phyloP scores from a whole-genome alignment of 768 basidiomycete species.

The Boletus vermiculosoides region DNA sequence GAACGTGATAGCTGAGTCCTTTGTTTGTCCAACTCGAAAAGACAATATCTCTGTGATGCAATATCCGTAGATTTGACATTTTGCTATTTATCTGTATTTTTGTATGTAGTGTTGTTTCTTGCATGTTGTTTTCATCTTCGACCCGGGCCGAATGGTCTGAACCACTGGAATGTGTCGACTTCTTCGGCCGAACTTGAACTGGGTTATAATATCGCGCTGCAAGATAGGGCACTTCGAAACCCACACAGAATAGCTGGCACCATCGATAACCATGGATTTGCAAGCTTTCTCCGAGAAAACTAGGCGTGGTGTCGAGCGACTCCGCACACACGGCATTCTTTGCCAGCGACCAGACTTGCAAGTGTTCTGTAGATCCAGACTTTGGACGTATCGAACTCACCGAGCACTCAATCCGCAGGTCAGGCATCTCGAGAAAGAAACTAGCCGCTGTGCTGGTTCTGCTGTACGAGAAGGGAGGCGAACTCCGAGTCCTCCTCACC shows the following conservation, averaged over 20 bases:
- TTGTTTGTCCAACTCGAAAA: background rate
- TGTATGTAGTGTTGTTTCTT: slow-evolving; percentile 13
- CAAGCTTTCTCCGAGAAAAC: slow-evolving; percentile 17
- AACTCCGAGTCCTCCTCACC: slow-evolving; percentile 76
- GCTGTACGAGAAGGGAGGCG: slow-evolving; percentile 67
- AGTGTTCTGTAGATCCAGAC: slow-evolving; percentile 30
- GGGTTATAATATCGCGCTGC: background rate
- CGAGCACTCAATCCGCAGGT: slow-evolving; percentile 21
- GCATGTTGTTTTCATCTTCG: background rate
- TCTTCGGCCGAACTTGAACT: background rate
- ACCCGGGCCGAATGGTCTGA: background rate
- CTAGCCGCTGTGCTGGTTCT: slow-evolving; percentile 79
- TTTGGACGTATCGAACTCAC: background rate
- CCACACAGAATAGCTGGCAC: background rate
- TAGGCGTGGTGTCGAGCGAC: slow-evolving; percentile 39
- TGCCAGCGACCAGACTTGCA: slow-evolving; percentile 49
- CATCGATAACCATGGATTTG: slow-evolving; percentile 7
- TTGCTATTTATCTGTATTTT: slow-evolving; percentile 28
- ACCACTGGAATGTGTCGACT: background rate
- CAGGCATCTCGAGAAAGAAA: slow-evolving; percentile 38
- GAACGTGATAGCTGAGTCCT: slow-evolving; percentile 8
- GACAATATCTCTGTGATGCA: slow-evolving; percentile 9
- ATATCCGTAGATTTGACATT: background rate
- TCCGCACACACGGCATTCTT: slow-evolving; percentile 29
- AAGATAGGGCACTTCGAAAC: background rate